Evolutionary conservation across 1,284 basidiomycete species (phyloP).

Genomic region (Farysia itapuensis): DNA sequence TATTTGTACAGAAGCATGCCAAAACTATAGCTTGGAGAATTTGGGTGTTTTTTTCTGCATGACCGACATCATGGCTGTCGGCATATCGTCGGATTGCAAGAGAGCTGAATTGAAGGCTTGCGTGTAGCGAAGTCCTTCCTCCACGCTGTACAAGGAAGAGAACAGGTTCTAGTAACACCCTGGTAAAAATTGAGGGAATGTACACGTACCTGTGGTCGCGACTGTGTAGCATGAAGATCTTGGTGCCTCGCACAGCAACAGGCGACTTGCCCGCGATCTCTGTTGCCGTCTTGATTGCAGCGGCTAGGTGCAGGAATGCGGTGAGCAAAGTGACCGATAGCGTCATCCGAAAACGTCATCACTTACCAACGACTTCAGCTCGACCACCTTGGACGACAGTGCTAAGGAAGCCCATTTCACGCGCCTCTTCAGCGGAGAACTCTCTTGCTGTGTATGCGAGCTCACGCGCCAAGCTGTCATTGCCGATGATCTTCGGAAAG

Average conservation of each 20-base stretch:
- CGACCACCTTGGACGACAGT: conserved; percentile 71
- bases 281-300: conserved; percentile 71
- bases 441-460: conserved; percentile 75
- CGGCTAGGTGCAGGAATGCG: conserved; percentile 52
- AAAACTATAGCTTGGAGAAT: conserved; percentile 55
- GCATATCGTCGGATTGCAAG: conserved; percentile 70
- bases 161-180: not conserved
- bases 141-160: conserved; percentile 63
- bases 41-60: conserved; percentile 60
- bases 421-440: conserved; percentile 74
- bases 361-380: conserved; percentile 62
- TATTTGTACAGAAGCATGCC: too few species aligned
- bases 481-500: conserved; percentile 78
- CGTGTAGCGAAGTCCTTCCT: conserved; percentile 77
- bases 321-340: not conserved
- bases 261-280: conserved; percentile 78
- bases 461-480: conserved; percentile 76
- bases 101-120: conserved; percentile 74
- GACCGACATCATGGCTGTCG: conserved; percentile 61
- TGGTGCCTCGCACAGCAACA: conserved; percentile 77
- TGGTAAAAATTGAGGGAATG: not conserved
- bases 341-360: not conserved
- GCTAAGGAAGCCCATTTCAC: conserved; percentile 75
- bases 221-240: conserved; percentile 73
- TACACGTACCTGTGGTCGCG: conserved; percentile 67